Evolutionary conservation across 495 filamentous ascomycete species (phyloP).

Genomic region (Penicillium paradoxum): DNA sequence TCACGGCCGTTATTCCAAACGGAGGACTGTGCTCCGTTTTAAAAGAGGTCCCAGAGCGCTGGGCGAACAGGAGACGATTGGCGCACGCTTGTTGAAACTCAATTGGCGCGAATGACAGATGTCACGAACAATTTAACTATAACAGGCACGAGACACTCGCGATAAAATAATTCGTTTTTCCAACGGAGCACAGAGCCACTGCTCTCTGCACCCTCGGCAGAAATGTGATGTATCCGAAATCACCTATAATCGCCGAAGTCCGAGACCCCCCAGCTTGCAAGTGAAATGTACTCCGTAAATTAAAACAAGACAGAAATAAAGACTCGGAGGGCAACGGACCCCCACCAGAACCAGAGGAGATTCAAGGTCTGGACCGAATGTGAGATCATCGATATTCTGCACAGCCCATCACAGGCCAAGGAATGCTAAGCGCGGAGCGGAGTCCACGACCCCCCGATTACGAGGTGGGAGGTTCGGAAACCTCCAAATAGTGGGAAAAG

Average conservation of each 20-base stretch:
- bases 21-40: slow-evolving; percentile 19
- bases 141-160: too few species aligned
- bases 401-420: slow-evolving; percentile 9
- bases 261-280: background rate
- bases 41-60: slow-evolving; percentile 26
- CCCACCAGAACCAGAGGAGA: background rate
- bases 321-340: background rate
- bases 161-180: too few species aligned
- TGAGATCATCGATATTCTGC: slow-evolving; percentile 6
- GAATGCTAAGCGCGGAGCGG: slow-evolving; percentile 5
- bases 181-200: too few species aligned
- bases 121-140: too few species aligned
- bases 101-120: slow-evolving; percentile 33
- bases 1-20: too few species aligned
- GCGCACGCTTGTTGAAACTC: slow-evolving; percentile 40
- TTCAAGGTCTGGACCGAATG: slow-evolving; percentile 1
- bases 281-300: too few species aligned
- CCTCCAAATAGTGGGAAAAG: background rate
- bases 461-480: too few species aligned
- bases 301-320: background rate
- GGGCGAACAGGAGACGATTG: slow-evolving; percentile 37
- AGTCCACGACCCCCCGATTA: too few species aligned
- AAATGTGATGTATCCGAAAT: slow-evolving; percentile 3
- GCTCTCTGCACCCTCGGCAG: too few species aligned
- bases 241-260: slow-evolving; percentile 1